A percentile compares a stretch with the other conserved stretches of the same genome.
phyloP scores from a whole-genome alignment of 2,329 filamentous ascomycete species.

The Fusarium sp. region DNA sequence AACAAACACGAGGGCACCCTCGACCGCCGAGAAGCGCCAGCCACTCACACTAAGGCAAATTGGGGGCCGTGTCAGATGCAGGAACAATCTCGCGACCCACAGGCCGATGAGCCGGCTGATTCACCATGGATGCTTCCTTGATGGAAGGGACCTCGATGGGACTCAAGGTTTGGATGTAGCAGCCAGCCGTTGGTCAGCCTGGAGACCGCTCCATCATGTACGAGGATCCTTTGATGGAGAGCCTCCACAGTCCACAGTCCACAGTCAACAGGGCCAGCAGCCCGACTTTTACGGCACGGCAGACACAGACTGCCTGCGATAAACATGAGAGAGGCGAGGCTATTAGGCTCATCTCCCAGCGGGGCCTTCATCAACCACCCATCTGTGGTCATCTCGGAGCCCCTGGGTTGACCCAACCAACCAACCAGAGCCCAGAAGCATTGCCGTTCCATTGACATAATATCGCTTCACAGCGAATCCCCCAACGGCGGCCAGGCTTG shows the following conservation, averaged over 20 bases:
- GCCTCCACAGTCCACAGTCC: background rate
- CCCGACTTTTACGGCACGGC: background rate
- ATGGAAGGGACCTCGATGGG: background rate
- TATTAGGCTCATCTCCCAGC: conserved; percentile 37
- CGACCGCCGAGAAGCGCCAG: conserved; percentile 28
- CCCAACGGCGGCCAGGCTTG: conserved; percentile 17
- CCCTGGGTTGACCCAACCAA: conserved; percentile 21
- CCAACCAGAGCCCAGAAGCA: conserved; percentile 31
- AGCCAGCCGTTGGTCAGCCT: background rate
- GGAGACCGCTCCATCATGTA: conserved; percentile 10
- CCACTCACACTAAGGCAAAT: conserved; percentile 37
- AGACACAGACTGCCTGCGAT: conserved; percentile 1
- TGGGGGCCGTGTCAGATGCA: conserved; percentile 42
- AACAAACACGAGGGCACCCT: conserved; percentile 31
- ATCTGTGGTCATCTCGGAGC: conserved; percentile 18
- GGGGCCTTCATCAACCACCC: conserved; percentile 21
- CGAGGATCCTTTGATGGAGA: conserved; percentile 11
- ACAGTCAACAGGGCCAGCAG: background rate
- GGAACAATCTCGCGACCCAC: conserved; percentile 47
- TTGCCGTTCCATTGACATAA: conserved; percentile 28
- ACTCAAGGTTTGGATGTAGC: background rate
- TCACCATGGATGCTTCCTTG: conserved; percentile 19
- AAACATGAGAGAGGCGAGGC: conserved; percentile 12
- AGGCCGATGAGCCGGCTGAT: conserved; percentile 39
- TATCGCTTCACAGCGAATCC: conserved; percentile 36